A percentile compares a stretch with the other conserved stretches of the same genome.
These are phyloP conservation scores for Drosera capensis DNA, from an alignment of 148 eudicot genomes.

Conservation along the genomic window DNA sequence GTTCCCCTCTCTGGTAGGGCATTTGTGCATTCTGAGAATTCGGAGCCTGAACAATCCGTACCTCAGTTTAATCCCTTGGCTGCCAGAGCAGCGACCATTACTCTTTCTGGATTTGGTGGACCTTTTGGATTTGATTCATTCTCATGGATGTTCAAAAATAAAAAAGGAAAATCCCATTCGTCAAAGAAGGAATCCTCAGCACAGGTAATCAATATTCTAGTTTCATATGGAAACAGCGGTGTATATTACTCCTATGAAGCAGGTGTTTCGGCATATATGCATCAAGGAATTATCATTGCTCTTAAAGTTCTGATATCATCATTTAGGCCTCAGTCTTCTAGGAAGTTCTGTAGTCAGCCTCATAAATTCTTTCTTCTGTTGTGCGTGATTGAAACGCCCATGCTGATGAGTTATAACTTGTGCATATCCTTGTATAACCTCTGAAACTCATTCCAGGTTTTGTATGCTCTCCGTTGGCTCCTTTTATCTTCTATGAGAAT, in stretches of 20 bases:
- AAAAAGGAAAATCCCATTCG: constrained; percentile 32
- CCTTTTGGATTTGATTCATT: constrained; percentile 52
- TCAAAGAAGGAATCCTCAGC: constrained; percentile 18
- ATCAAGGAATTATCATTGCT: too few relatives aligned
- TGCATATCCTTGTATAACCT: too few relatives aligned
- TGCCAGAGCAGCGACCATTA: constrained; percentile 60
- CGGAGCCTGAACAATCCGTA: constrained; percentile 12
- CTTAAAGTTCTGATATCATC: too few relatives aligned
- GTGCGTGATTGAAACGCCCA: too few relatives aligned
- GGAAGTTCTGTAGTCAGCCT: too few relatives aligned
- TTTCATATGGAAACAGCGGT: background rate
- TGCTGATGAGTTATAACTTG: too few relatives aligned
- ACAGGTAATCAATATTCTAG: background rate
- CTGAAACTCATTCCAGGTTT: too few relatives aligned
- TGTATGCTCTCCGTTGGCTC: too few relatives aligned
- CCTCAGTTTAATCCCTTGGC: constrained; percentile 57
- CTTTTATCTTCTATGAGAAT: too few relatives aligned
- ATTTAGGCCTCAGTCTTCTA: too few relatives aligned
- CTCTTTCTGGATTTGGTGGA: constrained; percentile 62
- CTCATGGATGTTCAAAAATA: constrained; percentile 29
- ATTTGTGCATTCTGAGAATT: constrained; percentile 12
- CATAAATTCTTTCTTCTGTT: too few relatives aligned
- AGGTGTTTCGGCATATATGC: too few relatives aligned
- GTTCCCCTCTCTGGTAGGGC: constrained; percentile 44
- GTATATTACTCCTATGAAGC: background rate